Conservation (phyloP, 441 rosid species). For the Daphne laureola region DNA sequence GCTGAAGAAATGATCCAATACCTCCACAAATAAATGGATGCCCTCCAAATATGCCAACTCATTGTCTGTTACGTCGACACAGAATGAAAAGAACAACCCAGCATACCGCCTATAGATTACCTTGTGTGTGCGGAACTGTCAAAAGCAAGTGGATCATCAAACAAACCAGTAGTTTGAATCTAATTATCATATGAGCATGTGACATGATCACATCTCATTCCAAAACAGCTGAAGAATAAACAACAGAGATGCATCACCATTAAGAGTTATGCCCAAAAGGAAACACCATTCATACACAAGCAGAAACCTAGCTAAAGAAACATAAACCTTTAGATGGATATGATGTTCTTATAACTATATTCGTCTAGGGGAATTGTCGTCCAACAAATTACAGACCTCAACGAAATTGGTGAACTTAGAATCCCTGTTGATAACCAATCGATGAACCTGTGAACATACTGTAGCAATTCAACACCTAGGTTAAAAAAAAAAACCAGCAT, state of each 20-base stretch:
- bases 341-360: too few species aligned
- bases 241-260: not conserved
- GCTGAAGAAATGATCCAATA: constrained; percentile 98
- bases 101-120: constrained; percentile 94
- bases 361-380: not conserved
- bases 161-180: too few species aligned
- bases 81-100: constrained; percentile 84
- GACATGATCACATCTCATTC: too few species aligned
- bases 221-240: too few species aligned
- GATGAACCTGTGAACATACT: constrained; percentile 64
- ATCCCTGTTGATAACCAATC: constrained; percentile 93
- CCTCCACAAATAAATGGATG: constrained; percentile 95
- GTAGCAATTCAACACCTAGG: constrained; percentile 1
- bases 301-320: not conserved
- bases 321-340: too few species aligned
- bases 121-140: constrained; percentile 92
- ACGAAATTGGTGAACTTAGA: constrained; percentile 93
- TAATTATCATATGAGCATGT: too few species aligned
- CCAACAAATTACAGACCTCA: constrained; percentile 48
- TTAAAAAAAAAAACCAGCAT: not conserved
- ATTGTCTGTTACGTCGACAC: constrained; percentile 92
- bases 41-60: constrained; percentile 93
- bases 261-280: too few species aligned
- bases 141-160: not conserved
- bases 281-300: too few species aligned